A percentile compares a stretch with the other conserved stretches of the same genome.
These are phyloP conservation scores for Mycosphaerella arachidis DNA, from an alignment of 2,329 filamentous ascomycete genomes.

Conservation along the genomic window DNA sequence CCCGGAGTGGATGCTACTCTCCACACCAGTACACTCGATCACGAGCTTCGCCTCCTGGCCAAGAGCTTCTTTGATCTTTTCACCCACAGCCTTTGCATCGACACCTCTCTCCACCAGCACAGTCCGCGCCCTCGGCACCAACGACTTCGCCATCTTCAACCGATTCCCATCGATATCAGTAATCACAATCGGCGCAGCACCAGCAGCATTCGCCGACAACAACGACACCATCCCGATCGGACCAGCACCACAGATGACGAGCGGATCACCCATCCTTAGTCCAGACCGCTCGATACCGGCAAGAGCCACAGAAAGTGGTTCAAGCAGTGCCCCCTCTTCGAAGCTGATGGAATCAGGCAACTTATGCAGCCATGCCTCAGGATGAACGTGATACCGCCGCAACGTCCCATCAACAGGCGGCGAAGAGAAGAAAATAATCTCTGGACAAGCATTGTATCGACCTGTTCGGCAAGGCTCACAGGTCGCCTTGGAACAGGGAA, in stretches of 20 bases:
- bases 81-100: slow-evolving; percentile 34
- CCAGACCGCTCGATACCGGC: slow-evolving; percentile 40
- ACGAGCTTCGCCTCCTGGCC: slow-evolving; percentile 32
- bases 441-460: slow-evolving; percentile 28
- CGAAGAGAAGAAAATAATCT: slow-evolving; percentile 30
- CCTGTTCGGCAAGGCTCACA: slow-evolving; percentile 30
- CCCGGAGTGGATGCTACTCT: slow-evolving; percentile 29
- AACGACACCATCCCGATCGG: slow-evolving; percentile 39
- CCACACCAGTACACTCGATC: slow-evolving; percentile 35
- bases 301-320: slow-evolving; percentile 47
- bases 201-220: slow-evolving; percentile 42
- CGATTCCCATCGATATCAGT: slow-evolving; percentile 42
- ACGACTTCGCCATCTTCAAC: slow-evolving; percentile 35
- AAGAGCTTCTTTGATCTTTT: slow-evolving; percentile 33
- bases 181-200: slow-evolving; percentile 42
- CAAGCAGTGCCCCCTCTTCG: slow-evolving; percentile 45
- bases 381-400: slow-evolving; percentile 30
- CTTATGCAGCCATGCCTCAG: slow-evolving; percentile 31
- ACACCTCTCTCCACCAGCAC: slow-evolving; percentile 35
- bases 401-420: slow-evolving; percentile 31
- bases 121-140: slow-evolving; percentile 36
- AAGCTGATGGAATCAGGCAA: slow-evolving; percentile 38
- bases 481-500: slow-evolving; percentile 29
- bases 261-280: slow-evolving; percentile 37
- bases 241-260: slow-evolving; percentile 37